phyloP scores from a whole-genome alignment of 2,329 filamentous ascomycete genomes.

The Cytospora chrysosperma region DNA sequence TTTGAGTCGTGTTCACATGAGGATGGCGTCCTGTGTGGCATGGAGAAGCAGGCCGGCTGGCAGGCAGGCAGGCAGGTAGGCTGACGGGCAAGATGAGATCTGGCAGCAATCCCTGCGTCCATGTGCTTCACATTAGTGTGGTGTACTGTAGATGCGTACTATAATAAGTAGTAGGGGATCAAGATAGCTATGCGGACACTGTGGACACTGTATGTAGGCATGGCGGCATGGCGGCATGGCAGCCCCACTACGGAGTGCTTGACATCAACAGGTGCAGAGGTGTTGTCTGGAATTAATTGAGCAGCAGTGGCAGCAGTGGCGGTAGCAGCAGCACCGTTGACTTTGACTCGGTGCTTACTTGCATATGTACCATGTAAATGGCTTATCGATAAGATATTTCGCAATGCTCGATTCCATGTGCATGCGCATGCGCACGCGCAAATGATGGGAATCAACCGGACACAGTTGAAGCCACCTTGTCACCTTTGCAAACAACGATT shows the following conservation, averaged over 20 bases:
- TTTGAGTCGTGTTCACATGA: neutral
- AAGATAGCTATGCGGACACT: neutral
- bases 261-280: neutral
- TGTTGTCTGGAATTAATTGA: no score
- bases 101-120: neutral
- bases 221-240: no score
- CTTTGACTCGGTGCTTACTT: no score
- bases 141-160: neutral
- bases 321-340: neutral
- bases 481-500: constrained; percentile 20
- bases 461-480: constrained; percentile 30
- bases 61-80: no score
- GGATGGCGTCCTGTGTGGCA: neutral
- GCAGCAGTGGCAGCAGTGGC: no score
- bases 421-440: constrained; percentile 1
- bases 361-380: no score
- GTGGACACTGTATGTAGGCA: neutral
- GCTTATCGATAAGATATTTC: constrained; percentile 25
- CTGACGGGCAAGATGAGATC: neutral
- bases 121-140: constrained; percentile 4
- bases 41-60: neutral
- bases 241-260: neutral
- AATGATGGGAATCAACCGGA: constrained; percentile 4
- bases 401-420: no score
- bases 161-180: neutral